A percentile compares a stretch with the other conserved stretches of the same genome.
These are phyloP conservation scores for Pythium oligandrum DNA, from an alignment of 352 stramenopile species.

Conservation along the genomic window DNA sequence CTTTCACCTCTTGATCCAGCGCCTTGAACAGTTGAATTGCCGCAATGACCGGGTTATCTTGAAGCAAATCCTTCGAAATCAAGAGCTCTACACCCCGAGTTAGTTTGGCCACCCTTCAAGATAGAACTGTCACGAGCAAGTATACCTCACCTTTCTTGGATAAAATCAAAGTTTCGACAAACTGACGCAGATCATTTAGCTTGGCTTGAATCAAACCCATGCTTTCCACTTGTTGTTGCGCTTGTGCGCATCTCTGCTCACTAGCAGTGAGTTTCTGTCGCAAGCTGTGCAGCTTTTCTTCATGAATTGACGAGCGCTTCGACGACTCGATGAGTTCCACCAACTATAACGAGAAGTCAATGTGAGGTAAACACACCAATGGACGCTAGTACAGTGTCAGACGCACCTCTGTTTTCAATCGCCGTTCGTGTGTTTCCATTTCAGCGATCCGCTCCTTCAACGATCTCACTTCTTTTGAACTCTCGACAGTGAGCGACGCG, in stretches of 20 bases:
- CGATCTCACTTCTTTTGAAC: slow-evolving; percentile 36
- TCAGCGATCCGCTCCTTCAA: slow-evolving; percentile 60
- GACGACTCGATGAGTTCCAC: slow-evolving; percentile 66
- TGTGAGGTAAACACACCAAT: background rate
- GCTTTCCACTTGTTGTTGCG: slow-evolving; percentile 7
- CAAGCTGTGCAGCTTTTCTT: slow-evolving; percentile 58
- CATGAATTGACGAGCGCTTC: slow-evolving; percentile 45
- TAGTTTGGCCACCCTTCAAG: too few relatives aligned
- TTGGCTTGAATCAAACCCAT: too few relatives aligned
- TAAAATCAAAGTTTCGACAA: too few relatives aligned
- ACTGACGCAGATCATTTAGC: too few relatives aligned
- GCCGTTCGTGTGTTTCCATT: slow-evolving; percentile 52
- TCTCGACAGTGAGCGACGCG: slow-evolving; percentile 44
- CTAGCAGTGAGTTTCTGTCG: slow-evolving; percentile 47
- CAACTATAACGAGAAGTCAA: slow-evolving; percentile 25
- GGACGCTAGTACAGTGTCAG: too few relatives aligned
- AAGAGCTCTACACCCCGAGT: too few relatives aligned
- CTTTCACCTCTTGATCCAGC: too few relatives aligned
- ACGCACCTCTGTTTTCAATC: slow-evolving; percentile 63
- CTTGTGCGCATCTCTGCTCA: slow-evolving; percentile 41
- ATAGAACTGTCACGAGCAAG: too few relatives aligned
- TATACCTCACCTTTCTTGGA: too few relatives aligned
- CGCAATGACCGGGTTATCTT: too few relatives aligned
- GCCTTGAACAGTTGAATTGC: too few relatives aligned
- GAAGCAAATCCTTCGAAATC: too few relatives aligned